phyloP scores from a whole-genome alignment of 805 yeast species.

The Candida yuanshanica region DNA sequence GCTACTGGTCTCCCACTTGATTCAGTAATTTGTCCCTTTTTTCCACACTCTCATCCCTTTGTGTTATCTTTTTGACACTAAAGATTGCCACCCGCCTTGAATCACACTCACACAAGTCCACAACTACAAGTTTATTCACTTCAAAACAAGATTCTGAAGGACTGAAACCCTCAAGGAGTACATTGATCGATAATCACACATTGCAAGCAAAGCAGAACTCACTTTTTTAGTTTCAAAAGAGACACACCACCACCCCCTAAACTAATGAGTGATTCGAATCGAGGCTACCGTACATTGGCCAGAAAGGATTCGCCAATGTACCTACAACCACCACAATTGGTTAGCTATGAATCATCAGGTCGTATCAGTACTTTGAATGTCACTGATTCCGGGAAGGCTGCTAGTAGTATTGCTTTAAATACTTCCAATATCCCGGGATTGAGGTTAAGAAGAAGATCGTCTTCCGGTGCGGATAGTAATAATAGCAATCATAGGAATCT shows the following conservation, averaged over 20 bases:
- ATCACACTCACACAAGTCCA: too few species aligned
- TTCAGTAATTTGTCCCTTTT: not conserved
- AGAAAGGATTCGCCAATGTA: conserved; percentile 1
- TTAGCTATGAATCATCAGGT: not conserved
- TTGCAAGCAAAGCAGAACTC: too few species aligned
- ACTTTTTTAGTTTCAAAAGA: too few species aligned
- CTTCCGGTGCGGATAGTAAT: not conserved
- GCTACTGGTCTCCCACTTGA: too few species aligned
- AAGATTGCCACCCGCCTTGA: not conserved
- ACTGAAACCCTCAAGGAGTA: too few species aligned
- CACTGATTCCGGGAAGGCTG: not conserved
- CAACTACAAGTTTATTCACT: too few species aligned
- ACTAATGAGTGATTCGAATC: not conserved
- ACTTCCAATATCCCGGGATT: not conserved
- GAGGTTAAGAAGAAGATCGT: conserved; percentile 4
- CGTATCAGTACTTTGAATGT: not conserved
- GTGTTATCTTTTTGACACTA: too few species aligned
- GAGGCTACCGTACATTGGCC: conserved; percentile 4
- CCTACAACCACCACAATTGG: not conserved
- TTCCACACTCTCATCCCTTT: not conserved
- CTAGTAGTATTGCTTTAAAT: not conserved
- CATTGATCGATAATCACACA: too few species aligned
- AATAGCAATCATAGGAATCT: conserved; percentile 1
- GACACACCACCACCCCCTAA: not conserved
- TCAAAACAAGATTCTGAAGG: too few species aligned